Conservation (phyloP, 2,329 filamentous ascomycete species). For the Colletotrichum liriopes region DNA sequence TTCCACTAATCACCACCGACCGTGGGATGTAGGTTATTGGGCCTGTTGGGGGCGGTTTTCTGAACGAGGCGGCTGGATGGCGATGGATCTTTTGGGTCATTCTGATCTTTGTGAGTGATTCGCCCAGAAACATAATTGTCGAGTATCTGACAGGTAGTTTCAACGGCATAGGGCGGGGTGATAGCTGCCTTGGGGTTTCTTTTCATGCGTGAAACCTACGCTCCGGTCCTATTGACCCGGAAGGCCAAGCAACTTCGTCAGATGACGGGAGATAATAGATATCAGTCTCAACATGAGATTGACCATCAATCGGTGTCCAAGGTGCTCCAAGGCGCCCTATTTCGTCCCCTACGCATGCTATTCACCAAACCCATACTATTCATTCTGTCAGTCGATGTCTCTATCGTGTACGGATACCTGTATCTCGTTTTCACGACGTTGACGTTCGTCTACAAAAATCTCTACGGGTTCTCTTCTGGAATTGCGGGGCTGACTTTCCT, state of each 20-base stretch:
- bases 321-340: neutral
- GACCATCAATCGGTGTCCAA: neutral
- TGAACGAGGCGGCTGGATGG: slow-evolving; percentile 61
- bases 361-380: neutral
- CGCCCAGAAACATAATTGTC: slow-evolving; percentile 24
- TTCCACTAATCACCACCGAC: no score
- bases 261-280: slow-evolving; percentile 64
- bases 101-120: no score
- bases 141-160: slow-evolving; percentile 49
- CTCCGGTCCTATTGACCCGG: slow-evolving; percentile 60
- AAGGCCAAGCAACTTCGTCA: slow-evolving; percentile 61
- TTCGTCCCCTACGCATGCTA: slow-evolving; percentile 54
- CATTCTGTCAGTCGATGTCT: neutral
- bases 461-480: slow-evolving; percentile 54
- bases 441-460: slow-evolving; percentile 61
- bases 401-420: slow-evolving; percentile 63
- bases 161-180: slow-evolving; percentile 39
- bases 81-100: slow-evolving; percentile 67
- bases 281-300: slow-evolving; percentile 4
- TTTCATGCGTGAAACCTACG: slow-evolving; percentile 65
- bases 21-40: slow-evolving; percentile 50
- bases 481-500: slow-evolving; percentile 42
- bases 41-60: slow-evolving; percentile 61
- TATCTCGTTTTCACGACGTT: slow-evolving; percentile 69
- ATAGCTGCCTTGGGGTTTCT: slow-evolving; percentile 36